phyloP scores from a whole-genome alignment of 2,329 filamentous ascomycete species.

The Trichoderma harzianum region DNA sequence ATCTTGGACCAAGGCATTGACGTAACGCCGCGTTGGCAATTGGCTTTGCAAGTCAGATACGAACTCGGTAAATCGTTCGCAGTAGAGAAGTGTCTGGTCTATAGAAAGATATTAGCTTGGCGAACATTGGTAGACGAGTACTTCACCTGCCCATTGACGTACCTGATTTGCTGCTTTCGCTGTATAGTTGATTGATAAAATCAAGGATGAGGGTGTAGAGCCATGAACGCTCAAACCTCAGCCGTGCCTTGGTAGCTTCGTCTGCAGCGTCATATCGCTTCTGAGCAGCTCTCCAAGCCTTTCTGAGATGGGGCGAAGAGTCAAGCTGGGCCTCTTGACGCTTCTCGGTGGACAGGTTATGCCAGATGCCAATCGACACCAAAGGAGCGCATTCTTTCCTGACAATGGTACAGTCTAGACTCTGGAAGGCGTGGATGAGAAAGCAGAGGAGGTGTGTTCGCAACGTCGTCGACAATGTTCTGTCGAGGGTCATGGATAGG shows the following conservation, averaged over 20 bases:
- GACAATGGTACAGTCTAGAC: slow-evolving; percentile 81
- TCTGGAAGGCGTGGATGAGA: slow-evolving; percentile 89
- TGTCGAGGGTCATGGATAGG: slow-evolving; percentile 78
- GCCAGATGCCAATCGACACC: slow-evolving; percentile 93
- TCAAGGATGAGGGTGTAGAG: slow-evolving; percentile 81
- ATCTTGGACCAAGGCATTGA: slow-evolving; percentile 83
- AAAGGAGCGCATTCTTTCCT: slow-evolving; percentile 95
- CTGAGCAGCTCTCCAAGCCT: slow-evolving; percentile 82
- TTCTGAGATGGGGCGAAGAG: slow-evolving; percentile 70
- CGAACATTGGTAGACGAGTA: not conserved
- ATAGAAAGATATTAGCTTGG: slow-evolving; percentile 23
- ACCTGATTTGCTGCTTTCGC: slow-evolving; percentile 47
- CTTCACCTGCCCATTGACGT: slow-evolving; percentile 18
- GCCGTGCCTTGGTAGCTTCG: slow-evolving; percentile 68
- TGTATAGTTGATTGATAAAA: slow-evolving; percentile 73
- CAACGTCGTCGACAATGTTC: slow-evolving; percentile 61
- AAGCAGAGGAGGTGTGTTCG: slow-evolving; percentile 85
- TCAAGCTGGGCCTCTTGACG: slow-evolving; percentile 71
- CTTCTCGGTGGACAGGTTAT: slow-evolving; percentile 78
- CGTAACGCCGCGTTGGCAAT: slow-evolving; percentile 87
- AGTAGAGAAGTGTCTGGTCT: slow-evolving; percentile 70
- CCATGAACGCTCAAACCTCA: slow-evolving; percentile 93
- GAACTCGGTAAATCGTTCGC: slow-evolving; percentile 90
- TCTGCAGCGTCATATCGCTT: slow-evolving; percentile 89
- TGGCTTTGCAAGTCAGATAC: slow-evolving; percentile 89